Evolutionary conservation across 2,329 filamentous ascomycete species (phyloP).

Genomic region (Trichophyton rubrum): DNA sequence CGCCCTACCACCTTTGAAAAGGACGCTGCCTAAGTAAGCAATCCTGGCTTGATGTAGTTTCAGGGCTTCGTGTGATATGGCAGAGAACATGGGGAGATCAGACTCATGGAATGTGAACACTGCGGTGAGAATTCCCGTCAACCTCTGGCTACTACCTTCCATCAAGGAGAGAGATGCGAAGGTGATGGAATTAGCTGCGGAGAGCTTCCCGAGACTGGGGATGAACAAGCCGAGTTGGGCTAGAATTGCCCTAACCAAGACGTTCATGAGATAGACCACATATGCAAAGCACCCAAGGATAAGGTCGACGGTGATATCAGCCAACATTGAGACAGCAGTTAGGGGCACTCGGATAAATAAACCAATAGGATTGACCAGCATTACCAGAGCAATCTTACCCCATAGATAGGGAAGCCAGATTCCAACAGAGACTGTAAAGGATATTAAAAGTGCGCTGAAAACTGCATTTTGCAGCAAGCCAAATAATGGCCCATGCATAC

Average conservation of each 20-base stretch:
- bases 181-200: constrained; percentile 26
- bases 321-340: constrained; percentile 56
- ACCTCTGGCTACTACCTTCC: constrained; percentile 29
- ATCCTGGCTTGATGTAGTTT: constrained; percentile 47
- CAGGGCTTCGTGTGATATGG: constrained; percentile 60
- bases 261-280: constrained; percentile 29
- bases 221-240: constrained; percentile 25
- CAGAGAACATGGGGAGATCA: constrained; percentile 65
- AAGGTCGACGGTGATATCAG: constrained; percentile 69
- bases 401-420: constrained; percentile 88
- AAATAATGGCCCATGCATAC: constrained; percentile 84
- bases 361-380: constrained; percentile 65
- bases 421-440: constrained; percentile 70
- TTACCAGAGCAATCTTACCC: constrained; percentile 69
- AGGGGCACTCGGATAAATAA: constrained; percentile 56
- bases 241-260: constrained; percentile 23
- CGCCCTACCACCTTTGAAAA: constrained; percentile 33
- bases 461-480: constrained; percentile 89
- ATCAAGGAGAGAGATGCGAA: constrained; percentile 32
- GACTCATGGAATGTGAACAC: constrained; percentile 36
- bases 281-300: constrained; percentile 53
- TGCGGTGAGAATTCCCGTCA: constrained; percentile 26
- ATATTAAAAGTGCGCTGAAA: constrained; percentile 83
- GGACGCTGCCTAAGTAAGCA: constrained; percentile 27
- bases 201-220: constrained; percentile 27